phyloP scores from a whole-genome alignment of 805 yeast species.

The Metschnikowia gruessii region DNA sequence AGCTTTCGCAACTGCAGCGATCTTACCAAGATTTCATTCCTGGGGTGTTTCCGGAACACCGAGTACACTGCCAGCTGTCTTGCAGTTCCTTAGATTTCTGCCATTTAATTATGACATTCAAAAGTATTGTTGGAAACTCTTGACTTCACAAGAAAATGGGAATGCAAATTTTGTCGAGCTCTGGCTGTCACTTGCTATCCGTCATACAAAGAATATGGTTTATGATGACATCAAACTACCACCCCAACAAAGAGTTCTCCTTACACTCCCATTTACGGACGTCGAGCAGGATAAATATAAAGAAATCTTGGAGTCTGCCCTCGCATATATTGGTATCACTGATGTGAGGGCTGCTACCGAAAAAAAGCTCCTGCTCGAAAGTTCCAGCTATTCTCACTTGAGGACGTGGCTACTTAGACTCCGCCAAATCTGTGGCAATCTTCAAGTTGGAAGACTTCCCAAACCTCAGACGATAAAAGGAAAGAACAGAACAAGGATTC shows the following conservation, averaged over 20 bases:
- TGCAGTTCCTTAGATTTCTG: constrained; percentile 59
- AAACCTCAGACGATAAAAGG: constrained; percentile 9
- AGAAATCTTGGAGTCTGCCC: constrained; percentile 58
- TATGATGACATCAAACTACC: constrained; percentile 75
- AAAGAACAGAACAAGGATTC: constrained; percentile 9
- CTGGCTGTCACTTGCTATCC: constrained; percentile 54
- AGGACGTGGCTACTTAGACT: constrained; percentile 65
- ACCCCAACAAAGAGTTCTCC: constrained; percentile 64
- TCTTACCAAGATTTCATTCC: constrained; percentile 81
- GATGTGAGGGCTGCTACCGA: constrained; percentile 49
- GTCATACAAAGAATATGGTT: constrained; percentile 87
- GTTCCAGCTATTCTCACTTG: constrained; percentile 45
- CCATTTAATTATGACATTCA: constrained; percentile 58
- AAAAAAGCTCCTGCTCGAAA: constrained; percentile 48
- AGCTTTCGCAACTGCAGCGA: constrained; percentile 75
- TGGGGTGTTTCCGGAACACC: constrained; percentile 99
- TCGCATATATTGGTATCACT: constrained; percentile 52
- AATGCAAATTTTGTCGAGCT: constrained; percentile 38
- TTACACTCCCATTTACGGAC: constrained; percentile 73
- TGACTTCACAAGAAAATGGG: constrained; percentile 15
- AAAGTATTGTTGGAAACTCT: constrained; percentile 39
- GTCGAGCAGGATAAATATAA: constrained; percentile 84
- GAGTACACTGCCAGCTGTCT: constrained; percentile 65
- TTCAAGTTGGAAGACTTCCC: constrained; percentile 45
- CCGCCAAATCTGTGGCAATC: constrained; percentile 83